These are phyloP conservation scores for Paracamarosporium sp. DNA, from an alignment of 2,329 filamentous ascomycete species.

Conservation along the genomic window DNA sequence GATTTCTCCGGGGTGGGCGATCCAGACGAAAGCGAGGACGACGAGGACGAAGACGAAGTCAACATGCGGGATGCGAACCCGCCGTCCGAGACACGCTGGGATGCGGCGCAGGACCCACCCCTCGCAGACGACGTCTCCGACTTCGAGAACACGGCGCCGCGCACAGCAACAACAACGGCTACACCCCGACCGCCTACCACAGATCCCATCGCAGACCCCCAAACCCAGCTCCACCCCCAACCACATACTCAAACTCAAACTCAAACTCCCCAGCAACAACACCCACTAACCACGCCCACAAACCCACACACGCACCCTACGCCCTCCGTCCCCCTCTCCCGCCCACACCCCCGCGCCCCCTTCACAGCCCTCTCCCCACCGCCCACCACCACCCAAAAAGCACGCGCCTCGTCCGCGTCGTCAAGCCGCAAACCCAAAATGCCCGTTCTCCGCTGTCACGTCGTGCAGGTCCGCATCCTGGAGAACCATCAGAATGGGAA, in stretches of 20 bases:
- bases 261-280: neutral
- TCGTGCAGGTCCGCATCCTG: conserved; percentile 87
- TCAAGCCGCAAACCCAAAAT: conserved; percentile 66
- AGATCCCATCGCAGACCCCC: neutral
- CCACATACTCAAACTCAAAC: neutral
- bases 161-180: neutral
- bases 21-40: conserved; percentile 26
- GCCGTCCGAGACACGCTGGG: conserved; percentile 7
- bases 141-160: conserved; percentile 23
- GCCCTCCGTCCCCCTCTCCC: too few relatives aligned
- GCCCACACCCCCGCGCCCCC: conserved; percentile 19
- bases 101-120: neutral
- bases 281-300: conserved; percentile 1
- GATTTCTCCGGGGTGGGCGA: conserved; percentile 69
- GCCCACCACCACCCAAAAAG: conserved; percentile 3
- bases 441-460: conserved; percentile 82
- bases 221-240: neutral
- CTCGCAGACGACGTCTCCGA: conserved; percentile 18
- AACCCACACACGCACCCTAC: conserved; percentile 22
- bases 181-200: conserved; percentile 4
- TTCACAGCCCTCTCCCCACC: conserved; percentile 28
- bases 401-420: neutral
- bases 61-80: conserved; percentile 22
- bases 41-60: conserved; percentile 26
- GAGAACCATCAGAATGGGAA: conserved; percentile 99